A percentile compares a stretch with the other conserved stretches of the same genome.
phyloP scores from a whole-genome alignment of 768 basidiomycete genomes.

The Suillus americanus region DNA sequence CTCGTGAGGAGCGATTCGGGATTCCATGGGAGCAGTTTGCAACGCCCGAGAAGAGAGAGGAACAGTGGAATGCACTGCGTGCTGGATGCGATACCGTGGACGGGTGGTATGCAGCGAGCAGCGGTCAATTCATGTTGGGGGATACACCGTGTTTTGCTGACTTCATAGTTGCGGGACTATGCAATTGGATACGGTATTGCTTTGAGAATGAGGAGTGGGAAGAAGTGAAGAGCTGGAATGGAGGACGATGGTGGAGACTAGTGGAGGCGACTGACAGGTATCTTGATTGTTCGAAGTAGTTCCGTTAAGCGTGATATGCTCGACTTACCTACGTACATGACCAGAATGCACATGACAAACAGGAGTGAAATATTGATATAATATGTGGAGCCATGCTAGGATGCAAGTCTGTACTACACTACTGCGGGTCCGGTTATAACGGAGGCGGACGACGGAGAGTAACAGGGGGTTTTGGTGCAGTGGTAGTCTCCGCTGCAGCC shows the following conservation, averaged over 20 bases:
- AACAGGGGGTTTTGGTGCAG: slow-evolving; percentile 34
- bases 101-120: slow-evolving; percentile 12
- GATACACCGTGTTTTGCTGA: slow-evolving; percentile 20
- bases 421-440: not conserved
- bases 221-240: slow-evolving; percentile 9
- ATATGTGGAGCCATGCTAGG: slow-evolving; percentile 3
- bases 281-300: slow-evolving; percentile 9
- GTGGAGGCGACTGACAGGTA: slow-evolving; percentile 20
- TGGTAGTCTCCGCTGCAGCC: slow-evolving; percentile 35
- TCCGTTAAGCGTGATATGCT: not conserved
- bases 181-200: slow-evolving; percentile 13
- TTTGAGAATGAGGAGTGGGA: slow-evolving; percentile 15
- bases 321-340: not conserved
- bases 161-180: slow-evolving; percentile 19
- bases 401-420: not conserved
- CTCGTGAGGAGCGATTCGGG: slow-evolving; percentile 34
- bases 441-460: slow-evolving; percentile 31
- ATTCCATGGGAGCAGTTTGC: slow-evolving; percentile 35
- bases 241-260: slow-evolving; percentile 14
- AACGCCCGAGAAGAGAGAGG: slow-evolving; percentile 26
- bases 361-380: slow-evolving; percentile 23
- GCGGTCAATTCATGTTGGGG: slow-evolving; percentile 12
- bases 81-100: slow-evolving; percentile 27
- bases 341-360: not conserved
- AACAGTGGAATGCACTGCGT: slow-evolving; percentile 38